Evolutionary conservation across 176 grass and related monocot species (phyloP).

Genomic region (Cymbopogon citratus): DNA sequence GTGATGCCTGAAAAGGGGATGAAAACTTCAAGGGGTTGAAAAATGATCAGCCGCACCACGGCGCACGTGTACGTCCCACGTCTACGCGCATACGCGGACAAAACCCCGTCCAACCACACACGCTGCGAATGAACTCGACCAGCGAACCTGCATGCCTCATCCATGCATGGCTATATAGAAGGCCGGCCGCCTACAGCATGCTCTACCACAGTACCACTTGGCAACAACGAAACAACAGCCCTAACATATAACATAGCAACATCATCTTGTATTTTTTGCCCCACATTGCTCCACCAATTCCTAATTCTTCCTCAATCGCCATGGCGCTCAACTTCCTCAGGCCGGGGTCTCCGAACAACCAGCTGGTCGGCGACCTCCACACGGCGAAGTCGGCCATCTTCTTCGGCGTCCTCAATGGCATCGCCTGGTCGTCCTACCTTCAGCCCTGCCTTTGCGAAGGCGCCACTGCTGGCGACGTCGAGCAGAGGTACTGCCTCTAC

Average conservation of each 20-base stretch:
- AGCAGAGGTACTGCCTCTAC: neutral
- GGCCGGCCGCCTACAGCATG: neutral
- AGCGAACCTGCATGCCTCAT: neutral
- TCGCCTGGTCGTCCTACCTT: neutral
- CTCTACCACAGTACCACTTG: too few relatives aligned
- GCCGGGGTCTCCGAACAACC: neutral
- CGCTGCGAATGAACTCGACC: neutral
- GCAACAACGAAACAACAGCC: neutral
- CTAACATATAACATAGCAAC: too few relatives aligned
- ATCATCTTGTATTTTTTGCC: neutral
- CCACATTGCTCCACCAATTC: neutral
- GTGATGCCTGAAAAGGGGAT: too few relatives aligned
- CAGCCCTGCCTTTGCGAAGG: neutral
- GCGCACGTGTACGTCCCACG: neutral
- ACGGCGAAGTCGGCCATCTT: conserved; percentile 5
- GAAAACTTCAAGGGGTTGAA: too few relatives aligned
- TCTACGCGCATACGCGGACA: neutral
- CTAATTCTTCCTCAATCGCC: neutral
- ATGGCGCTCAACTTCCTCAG: neutral
- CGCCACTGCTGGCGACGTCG: neutral
- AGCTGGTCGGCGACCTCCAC: neutral
- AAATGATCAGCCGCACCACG: too few relatives aligned
- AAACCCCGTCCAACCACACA: neutral
- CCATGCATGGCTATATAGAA: neutral
- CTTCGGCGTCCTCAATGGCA: neutral